These are phyloP conservation scores for Rhodotorula taiwanensis DNA, from an alignment of 768 basidiomycete genomes.

Conservation along the genomic window DNA sequence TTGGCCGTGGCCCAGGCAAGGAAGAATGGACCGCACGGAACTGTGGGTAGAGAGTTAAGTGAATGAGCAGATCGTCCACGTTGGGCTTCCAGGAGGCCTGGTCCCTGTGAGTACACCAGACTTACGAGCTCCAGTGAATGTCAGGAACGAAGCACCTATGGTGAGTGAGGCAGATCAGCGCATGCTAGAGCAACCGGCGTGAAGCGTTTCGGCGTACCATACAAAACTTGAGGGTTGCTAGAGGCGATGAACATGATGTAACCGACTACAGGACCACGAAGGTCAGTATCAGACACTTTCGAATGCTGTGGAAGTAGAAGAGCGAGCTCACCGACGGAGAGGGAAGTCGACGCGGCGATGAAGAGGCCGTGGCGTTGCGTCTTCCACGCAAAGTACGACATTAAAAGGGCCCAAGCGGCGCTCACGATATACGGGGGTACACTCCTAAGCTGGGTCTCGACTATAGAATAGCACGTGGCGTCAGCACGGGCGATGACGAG, in stretches of 20 bases:
- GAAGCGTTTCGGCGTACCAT: constrained; percentile 5
- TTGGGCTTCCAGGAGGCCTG: too few species aligned
- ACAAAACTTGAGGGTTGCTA: constrained; percentile 18
- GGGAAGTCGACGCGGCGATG: constrained; percentile 28
- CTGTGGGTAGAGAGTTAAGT: neutral
- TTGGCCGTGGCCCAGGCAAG: constrained; percentile 31
- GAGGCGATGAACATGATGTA: constrained; percentile 30
- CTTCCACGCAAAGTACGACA: constrained; percentile 59
- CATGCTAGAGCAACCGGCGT: too few species aligned
- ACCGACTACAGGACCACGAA: too few species aligned
- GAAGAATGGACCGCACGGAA: constrained; percentile 32
- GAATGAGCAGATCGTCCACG: neutral
- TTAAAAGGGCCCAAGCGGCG: constrained; percentile 42
- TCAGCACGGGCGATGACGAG: neutral
- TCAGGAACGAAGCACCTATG: constrained; percentile 34
- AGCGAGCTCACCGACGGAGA: constrained; percentile 14
- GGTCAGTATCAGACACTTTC: too few species aligned
- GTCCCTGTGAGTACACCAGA: too few species aligned
- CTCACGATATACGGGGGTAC: constrained; percentile 74
- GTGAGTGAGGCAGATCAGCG: too few species aligned
- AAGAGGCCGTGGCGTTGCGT: constrained; percentile 54
- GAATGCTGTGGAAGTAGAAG: neutral
- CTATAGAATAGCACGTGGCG: too few species aligned
- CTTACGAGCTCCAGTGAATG: constrained; percentile 24
- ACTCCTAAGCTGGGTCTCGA: constrained; percentile 61